Base-by-base conservation (phyloP, 768 basidiomycete species). In the Tephrocybe rancida region DNA sequence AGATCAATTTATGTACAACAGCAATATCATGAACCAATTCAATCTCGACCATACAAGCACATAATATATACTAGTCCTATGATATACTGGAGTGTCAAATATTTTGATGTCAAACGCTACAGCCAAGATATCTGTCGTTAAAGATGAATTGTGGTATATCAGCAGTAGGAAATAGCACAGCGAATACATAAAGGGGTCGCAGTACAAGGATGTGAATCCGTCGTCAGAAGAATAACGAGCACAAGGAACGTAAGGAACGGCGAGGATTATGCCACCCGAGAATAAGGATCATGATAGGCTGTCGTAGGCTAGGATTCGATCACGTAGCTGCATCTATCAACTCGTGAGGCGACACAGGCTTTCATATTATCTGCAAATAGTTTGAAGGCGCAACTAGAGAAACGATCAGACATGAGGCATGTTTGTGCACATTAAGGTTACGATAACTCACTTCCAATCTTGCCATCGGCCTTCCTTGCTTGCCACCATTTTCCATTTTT, bases 401-500 rank as follows among this genome's bases (percentile, higher is more conserved):
- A 50, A 22, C 63, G 37, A 65, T 52, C 39, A 58, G 25, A 27
- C 56, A 5, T n/a, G 9, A 6, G 6, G 10, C 3, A 41, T 6
- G 18, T 22, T 19, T 6, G 5, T 21, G 13, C 21, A 21, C 9
- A 21, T 21, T 19, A 21, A n/a, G 39, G 13, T 18, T n/a, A 32
- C 30, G 13, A 7, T 48, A 1, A 85, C 90, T 72, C 67, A 92
- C 90, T 92, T 76, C 90, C 90, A 59, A 83, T 64, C 39, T 75
- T 67, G 48, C 90, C 92, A 66, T 95, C 92, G 16, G 77, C 61
- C 71, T 89, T 94, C 64, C 73, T 85, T 30, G 91, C 89, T 64
- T 92, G 91, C 92, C 92, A 95, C 92, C 92, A 93, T 66, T 93
- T 92, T 45, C 91, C 91, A 63, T 91, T 85, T 71, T 92, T 94